Percentiles rank a stretch among this genome's conserved stretches.
Evolutionary conservation across 192 early-diverging fungal genomes (phyloP).

Genomic region (Phycomyces blakesleeanus): DNA sequence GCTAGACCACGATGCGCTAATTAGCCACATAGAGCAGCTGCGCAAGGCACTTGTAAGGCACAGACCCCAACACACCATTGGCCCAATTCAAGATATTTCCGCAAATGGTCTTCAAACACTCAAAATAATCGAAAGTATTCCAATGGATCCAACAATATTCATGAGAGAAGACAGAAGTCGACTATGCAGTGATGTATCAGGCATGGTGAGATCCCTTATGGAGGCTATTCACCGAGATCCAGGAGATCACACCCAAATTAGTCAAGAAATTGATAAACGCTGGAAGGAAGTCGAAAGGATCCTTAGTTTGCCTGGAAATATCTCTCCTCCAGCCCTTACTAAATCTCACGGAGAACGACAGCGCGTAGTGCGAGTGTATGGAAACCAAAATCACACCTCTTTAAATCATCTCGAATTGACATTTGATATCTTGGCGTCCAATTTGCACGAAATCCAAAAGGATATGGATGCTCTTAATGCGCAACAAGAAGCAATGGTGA

Average conservation of each 20-base stretch:
- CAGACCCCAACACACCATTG: not conserved
- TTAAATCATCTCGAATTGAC: constrained; percentile 46
- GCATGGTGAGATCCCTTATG: constrained; percentile 1
- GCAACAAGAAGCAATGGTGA: constrained; percentile 33
- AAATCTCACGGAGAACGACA: not conserved
- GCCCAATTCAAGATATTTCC: not conserved
- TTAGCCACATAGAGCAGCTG: constrained; percentile 8
- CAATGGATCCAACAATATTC: constrained; percentile 8
- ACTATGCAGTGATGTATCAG: constrained; percentile 10
- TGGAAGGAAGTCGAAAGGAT: not conserved
- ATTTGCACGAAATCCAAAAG: constrained; percentile 46
- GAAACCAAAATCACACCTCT: constrained; percentile 11
- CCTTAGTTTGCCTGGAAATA: not conserved
- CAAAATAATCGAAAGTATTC: constrained; percentile 8
- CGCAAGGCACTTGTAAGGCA: not conserved
- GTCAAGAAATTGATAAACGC: not conserved
- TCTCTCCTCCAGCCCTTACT: not conserved
- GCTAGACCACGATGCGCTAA: constrained; percentile 18
- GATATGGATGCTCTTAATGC: constrained; percentile 40
- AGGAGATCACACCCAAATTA: too few species aligned
- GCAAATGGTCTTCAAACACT: constrained; percentile 5
- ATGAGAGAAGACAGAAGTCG: constrained; percentile 11
- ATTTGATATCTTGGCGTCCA: constrained; percentile 51
- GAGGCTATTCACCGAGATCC: not conserved
- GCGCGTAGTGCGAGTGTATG: not conserved